Base-by-base conservation (phyloP, 202 grass and related monocot species). In the Elaeis oleifera region DNA sequence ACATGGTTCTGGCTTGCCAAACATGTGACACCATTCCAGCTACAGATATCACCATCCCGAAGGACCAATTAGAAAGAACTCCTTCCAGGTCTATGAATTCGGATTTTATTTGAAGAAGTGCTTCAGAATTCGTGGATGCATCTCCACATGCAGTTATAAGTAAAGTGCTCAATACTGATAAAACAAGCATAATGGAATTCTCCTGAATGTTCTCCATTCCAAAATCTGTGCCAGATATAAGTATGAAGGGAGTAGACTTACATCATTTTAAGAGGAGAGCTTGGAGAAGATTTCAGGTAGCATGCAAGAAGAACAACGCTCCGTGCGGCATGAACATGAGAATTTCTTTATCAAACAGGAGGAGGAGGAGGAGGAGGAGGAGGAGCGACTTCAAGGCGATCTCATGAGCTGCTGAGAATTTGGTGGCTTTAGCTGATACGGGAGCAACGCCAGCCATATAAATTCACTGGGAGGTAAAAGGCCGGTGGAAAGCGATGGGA, bases 21-120 rank as follows among this genome's bases (percentile, higher is more conserved):
- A 71, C 92, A 97, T 14, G 68, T 64, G 58, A 97, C 70, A 31
- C 88, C 88, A 0, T 84, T 75, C 94, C 87, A 92, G 51, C 67
- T 77, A 74, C 94, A 97, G 16, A 85, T 63, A 67, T 85, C 79
- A 53, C 58, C 52, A 60, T 58, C 49, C 73, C 54, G 54, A 21
- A 65, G 13, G 71, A 85, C 94, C 94, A 97, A 56, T 68, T 65
- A 4, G 84, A 77, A 68, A 97, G 74, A 49, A 76, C 80, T 29
- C 78, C 79, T 54, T 64, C 18, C 16, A 74, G 76, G 44, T 88
- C 87, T 18, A 58, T 53, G 71, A 92, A 63, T 36, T 65, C 51
- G 24, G 88, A 84, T 54, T 81, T 97, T 71, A 97, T 58, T 73
- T 76, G 60, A 48, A 97, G 58, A 53, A 97, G 84, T 28, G 71